Conservation (phyloP, 306 rosid genomes). For the Prinsepia uniflora region DNA sequence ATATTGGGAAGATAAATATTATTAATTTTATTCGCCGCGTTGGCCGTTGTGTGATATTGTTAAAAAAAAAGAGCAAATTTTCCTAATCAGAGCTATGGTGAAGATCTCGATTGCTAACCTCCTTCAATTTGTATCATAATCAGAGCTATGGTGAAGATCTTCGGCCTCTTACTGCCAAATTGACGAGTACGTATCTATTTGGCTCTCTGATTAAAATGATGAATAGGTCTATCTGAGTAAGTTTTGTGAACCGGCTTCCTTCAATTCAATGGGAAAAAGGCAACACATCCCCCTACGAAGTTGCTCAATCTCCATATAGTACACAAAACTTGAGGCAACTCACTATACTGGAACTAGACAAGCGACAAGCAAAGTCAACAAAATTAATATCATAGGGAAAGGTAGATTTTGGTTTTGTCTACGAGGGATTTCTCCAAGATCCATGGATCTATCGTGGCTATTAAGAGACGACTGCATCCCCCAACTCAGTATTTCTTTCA, state of each 20-base stretch:
- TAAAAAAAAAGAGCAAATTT: no score
- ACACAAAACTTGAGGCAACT: constrained; percentile 37
- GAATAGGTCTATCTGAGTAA: not conserved
- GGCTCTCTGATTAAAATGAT: no score
- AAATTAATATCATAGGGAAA: constrained; percentile 50
- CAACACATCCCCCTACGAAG: constrained; percentile 31
- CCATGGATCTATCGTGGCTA: constrained; percentile 65
- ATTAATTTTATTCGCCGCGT: no score
- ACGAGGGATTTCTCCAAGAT: constrained; percentile 27
- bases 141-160: no score
- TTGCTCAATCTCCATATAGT: constrained; percentile 34
- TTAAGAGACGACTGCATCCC: constrained; percentile 46
- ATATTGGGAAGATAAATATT: no score
- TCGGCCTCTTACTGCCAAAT: no score
- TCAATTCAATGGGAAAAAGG: constrained; percentile 55
- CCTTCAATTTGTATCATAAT: no score
- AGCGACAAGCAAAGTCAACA: constrained; percentile 54
- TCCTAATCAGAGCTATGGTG: no score
- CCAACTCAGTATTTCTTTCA: constrained; percentile 38
- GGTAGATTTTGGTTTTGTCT: constrained; percentile 58
- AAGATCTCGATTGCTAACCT: no score
- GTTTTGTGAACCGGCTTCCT: not conserved
- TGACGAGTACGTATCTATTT: no score
- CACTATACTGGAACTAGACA: constrained; percentile 47
- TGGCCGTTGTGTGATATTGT: no score